Evolutionary conservation across 345 rosid genomes (phyloP), one percentile per base, ranked within the genome.

Genomic region (Turnera subulata): DNA sequence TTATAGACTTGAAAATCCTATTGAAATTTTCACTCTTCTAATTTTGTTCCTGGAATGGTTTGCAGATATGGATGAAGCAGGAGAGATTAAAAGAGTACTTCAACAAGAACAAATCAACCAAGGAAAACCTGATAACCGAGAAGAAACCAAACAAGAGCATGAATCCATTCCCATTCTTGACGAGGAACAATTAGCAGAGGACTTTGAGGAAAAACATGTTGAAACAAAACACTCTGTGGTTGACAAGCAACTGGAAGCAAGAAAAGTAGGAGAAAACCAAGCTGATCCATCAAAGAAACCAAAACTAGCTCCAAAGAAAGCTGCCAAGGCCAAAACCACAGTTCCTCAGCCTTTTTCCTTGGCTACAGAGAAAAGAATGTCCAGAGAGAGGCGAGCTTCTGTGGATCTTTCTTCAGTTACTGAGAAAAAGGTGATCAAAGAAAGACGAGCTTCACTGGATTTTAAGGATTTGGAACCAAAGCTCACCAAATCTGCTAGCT

Each of bases 321-420:
- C 37, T 44, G 61, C 15, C 17, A 71, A 53, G 50, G 11, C 61
- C 19, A 76, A 69, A 46, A 37, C 40, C 40, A 37, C 40, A 37
- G 61, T 70, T 35, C 78, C 81, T 47, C 73, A 61, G 13, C 81
- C 78, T 23, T 73, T 77, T 53, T 63, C 66, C 21, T 53, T 73
- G 55, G 72, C 67, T 5, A 73, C 75, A 42, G 81, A 69, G 24
- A 73, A 64, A 47, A 65, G 81, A 67, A 68, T 69, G 64, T 59
- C 66, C 1, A 62, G 46, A 48, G 75, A 61, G 46, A 67, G 64
- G 14, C 59, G 38, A 22, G 66, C 23, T 18, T 69, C 65, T 0
- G 37, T 16, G 32, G 68, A 56, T 64, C 49, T 62, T 12, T 37
- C 73, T 54, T 32, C 78, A 18, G 22, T 32, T 14, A 42, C 38